Conservation (phyloP, 352 stramenopile genomes). For the Phytophthora hibernalis region DNA sequence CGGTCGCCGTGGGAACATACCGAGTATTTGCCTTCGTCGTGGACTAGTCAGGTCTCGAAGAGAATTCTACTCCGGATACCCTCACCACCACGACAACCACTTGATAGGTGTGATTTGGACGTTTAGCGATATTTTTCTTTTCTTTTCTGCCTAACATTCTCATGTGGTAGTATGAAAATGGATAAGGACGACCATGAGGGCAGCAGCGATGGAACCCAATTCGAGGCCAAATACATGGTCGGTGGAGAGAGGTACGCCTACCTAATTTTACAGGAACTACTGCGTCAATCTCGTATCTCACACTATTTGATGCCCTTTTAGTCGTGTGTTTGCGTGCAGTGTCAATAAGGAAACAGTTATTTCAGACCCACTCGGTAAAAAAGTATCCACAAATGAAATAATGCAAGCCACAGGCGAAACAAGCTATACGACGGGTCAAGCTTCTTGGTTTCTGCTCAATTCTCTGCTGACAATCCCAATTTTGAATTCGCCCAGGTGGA, state of each 20-base stretch:
- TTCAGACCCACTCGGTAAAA: conserved; percentile 7
- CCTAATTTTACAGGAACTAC: not conserved
- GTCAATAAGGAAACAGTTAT: conserved; percentile 22
- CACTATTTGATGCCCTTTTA: conserved; percentile 12
- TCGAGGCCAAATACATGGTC: conserved; percentile 58
- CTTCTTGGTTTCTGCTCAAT: too few species aligned
- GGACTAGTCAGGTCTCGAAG: conserved; percentile 70
- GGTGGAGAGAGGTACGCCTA: conserved; percentile 53
- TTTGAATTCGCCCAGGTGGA: conserved; percentile 5
- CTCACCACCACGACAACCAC: not conserved
- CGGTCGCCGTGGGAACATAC: conserved; percentile 50
- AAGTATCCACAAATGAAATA: conserved; percentile 1
- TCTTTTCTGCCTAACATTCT: conserved; percentile 1
- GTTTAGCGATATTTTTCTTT: not conserved
- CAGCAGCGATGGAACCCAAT: conserved; percentile 14
- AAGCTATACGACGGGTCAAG: not conserved
- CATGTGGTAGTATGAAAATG: conserved; percentile 11
- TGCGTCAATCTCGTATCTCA: conserved; percentile 1
- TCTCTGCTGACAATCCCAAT: not conserved
- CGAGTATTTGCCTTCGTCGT: conserved; percentile 71
- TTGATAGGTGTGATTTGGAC: conserved; percentile 17
- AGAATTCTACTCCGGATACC: conserved; percentile 57
- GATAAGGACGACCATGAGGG: conserved; percentile 15
- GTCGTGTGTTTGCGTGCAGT: conserved; percentile 35
- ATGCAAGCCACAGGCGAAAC: not conserved